Base-by-base conservation (phyloP, 2,329 filamentous ascomycete genomes). In the Chaetomiaceae sp. region DNA sequence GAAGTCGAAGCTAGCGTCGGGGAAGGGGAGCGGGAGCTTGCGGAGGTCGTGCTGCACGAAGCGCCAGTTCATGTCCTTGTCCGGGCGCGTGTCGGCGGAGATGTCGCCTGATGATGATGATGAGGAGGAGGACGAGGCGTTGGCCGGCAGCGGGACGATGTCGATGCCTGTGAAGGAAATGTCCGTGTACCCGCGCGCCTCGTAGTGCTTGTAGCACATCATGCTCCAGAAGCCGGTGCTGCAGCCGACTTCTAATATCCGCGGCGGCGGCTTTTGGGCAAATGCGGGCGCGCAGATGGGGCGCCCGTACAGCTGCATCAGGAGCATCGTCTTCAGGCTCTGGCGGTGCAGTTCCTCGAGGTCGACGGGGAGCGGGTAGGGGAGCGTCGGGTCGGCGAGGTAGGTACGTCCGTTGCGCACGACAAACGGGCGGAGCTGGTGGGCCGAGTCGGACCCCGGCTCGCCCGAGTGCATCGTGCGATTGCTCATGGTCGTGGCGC, bases 41-140 rank as follows among this genome's bases (percentile, higher is more conserved):
- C 89, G 84, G 56, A 95, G 70, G 67, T 96, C 91, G 65, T 96
- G 89, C 64, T 91, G 87, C 47, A 95, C 81, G 65, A 96, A 96
- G 10, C 76, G 82, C 89, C 90, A 96, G 58, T 87, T 84, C 75
- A 96, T 86, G 42, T 88, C 87, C 60, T 84, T 83, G 58, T 81
- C 77, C 4, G 51, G 58, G 5, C 74, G 73, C 59, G 47, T 52
- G n/a, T 57, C 42, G 35, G 42, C 21, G 3, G 48, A 20, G 6
- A 45, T 19, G 31, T 51, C 53, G 6, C 53, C 34, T 8, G 49
- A 35, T 14, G 54, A 45, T 2, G 55, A 51, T 2, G 56, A 48
- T 1, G 51, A 39, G 16, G 50, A 50, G 27, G 44, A 30, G 40
- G 45, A 45, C 51, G 25, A 43, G 5, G 31, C 48, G 34, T 51